phyloP scores from a whole-genome alignment of 768 basidiomycete genomes.

The Exsudoporus frostii region DNA sequence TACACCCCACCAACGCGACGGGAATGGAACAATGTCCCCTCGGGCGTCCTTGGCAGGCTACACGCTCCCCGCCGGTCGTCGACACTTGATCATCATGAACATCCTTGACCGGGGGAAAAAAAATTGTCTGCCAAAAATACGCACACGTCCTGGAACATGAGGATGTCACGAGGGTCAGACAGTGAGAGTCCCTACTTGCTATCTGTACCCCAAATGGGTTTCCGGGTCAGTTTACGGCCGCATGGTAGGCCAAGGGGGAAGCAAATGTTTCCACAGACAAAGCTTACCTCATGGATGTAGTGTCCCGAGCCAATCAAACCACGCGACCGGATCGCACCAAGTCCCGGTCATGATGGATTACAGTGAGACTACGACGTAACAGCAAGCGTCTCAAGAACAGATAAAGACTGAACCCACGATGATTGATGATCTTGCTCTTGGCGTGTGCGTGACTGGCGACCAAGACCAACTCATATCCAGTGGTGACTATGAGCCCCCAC shows the following conservation, averaged over 20 bases:
- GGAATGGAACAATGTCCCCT: too few relatives aligned
- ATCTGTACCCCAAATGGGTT: not conserved
- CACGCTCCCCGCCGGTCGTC: not conserved
- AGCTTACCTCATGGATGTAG: not conserved
- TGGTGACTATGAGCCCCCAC: constrained; percentile 26
- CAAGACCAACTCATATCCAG: not conserved
- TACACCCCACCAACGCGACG: not conserved
- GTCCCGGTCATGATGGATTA: constrained; percentile 1
- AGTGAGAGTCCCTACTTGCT: not conserved
- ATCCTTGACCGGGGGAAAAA: not conserved
- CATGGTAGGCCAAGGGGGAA: not conserved
- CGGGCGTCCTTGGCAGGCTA: not conserved
- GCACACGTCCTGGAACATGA: not conserved
- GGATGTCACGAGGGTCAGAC: not conserved
- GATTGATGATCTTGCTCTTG: not conserved
- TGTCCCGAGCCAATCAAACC: not conserved
- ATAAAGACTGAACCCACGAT: not conserved
- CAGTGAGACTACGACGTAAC: not conserved
- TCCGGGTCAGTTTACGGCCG: not conserved
- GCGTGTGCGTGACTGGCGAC: not conserved
- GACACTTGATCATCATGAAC: too few relatives aligned
- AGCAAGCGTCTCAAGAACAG: not conserved
- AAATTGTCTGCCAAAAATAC: not conserved
- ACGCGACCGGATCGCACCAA: not conserved
- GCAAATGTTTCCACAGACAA: not conserved